Evolutionary conservation across 2,329 filamentous ascomycete genomes (phyloP).

Genomic region (Aureobasidium sp.): DNA sequence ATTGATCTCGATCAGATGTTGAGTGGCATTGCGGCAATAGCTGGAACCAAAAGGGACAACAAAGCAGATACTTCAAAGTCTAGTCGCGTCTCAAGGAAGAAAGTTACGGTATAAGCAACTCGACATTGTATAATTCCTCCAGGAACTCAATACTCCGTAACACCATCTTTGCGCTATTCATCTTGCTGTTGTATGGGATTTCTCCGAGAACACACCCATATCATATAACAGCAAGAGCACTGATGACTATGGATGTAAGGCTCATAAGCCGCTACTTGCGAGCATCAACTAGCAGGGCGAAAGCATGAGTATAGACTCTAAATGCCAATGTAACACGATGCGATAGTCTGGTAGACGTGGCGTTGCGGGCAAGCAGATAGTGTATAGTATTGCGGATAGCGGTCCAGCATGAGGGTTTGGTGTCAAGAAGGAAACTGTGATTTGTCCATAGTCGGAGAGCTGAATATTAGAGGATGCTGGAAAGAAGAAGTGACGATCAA

Average conservation of each 20-base stretch:
- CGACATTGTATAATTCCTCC: neutral
- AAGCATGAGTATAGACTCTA: neutral
- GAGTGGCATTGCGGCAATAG: slow-evolving; percentile 4
- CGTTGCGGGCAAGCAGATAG: neutral
- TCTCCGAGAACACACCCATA: neutral
- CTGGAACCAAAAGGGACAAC: neutral
- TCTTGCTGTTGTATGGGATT: neutral
- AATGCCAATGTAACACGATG: neutral
- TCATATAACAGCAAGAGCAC: neutral
- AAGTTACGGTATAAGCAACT: neutral
- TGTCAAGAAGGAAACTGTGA: neutral
- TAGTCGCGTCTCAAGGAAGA: neutral
- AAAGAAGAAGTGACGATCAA: neutral
- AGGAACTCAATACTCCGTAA: no score
- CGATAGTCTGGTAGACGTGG: neutral
- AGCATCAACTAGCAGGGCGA: neutral
- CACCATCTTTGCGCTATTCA: neutral
- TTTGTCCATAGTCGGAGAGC: neutral
- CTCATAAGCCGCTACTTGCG: neutral
- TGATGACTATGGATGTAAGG: neutral
- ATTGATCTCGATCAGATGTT: slow-evolving; percentile 9
- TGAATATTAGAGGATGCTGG: neutral
- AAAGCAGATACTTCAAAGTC: neutral
- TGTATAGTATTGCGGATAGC: neutral
- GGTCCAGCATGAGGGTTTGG: neutral